Percentiles rank a stretch among this genome's conserved stretches.
These are phyloP conservation scores for Tetrapyrgos nigripes DNA, from an alignment of 1,284 basidiomycete genomes.

Conservation along the genomic window DNA sequence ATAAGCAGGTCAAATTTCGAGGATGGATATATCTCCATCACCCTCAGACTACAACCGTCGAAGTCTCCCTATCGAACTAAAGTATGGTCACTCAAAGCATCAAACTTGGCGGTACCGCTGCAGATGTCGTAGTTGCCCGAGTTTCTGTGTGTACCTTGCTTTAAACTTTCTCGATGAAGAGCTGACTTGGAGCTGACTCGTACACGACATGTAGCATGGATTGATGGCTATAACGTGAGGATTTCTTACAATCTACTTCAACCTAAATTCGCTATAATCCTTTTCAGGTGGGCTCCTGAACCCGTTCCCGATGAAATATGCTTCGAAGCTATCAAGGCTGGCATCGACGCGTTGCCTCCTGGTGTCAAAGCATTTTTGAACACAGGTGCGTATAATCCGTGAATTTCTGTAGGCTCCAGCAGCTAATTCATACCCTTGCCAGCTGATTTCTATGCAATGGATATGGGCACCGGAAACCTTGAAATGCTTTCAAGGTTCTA, in stretches of 20 bases:
- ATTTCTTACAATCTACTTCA: background rate
- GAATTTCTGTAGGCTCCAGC: background rate
- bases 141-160: background rate
- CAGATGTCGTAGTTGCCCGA: background rate
- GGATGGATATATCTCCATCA: too few species aligned
- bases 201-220: background rate
- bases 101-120: constrained; percentile 3
- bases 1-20: too few species aligned
- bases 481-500: constrained; percentile 6
- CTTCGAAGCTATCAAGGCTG: constrained; percentile 13
- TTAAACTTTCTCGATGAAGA: background rate
- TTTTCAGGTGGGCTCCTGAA: constrained; percentile 1
- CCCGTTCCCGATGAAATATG: constrained; percentile 7
- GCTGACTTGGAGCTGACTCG: background rate
- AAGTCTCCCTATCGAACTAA: background rate
- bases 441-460: constrained; percentile 9
- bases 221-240: constrained; percentile 2
- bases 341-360: constrained; percentile 7
- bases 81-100: background rate
- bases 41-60: background rate
- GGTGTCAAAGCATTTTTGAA: constrained; percentile 8
- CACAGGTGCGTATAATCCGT: background rate
- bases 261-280: background rate
- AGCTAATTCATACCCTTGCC: background rate
- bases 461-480: constrained; percentile 1